A percentile compares a stretch with the other conserved stretches of the same genome.
phyloP scores from a whole-genome alignment of 1,139 yeast species.

The Zygotorulaspora mrakii region DNA sequence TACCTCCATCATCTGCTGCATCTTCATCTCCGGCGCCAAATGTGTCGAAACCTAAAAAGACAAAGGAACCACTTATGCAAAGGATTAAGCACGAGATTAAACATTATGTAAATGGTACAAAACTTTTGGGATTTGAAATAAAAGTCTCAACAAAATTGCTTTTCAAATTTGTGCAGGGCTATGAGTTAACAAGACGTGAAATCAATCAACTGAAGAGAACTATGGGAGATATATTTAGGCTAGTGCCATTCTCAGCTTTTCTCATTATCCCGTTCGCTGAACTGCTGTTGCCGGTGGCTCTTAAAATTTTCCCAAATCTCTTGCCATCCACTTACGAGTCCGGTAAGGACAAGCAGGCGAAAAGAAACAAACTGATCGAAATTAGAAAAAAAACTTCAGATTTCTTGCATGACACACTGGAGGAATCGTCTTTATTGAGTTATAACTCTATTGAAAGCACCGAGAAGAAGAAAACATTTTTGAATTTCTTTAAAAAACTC shows the following conservation, averaged over 20 bases:
- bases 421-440: conserved; percentile 50
- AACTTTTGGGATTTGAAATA: conserved; percentile 84
- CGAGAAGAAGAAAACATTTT: conserved; percentile 73
- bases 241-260: conserved; percentile 91
- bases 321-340: conserved; percentile 94
- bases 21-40: conserved; percentile 3
- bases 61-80: conserved; percentile 61
- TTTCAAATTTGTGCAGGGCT: conserved; percentile 84
- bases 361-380: conserved; percentile 62
- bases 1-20: conserved; percentile 2
- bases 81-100: conserved; percentile 84
- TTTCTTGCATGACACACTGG: conserved; percentile 72
- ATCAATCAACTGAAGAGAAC: conserved; percentile 85
- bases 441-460: conserved; percentile 39
- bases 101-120: conserved; percentile 96
- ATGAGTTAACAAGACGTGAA: conserved; percentile 89
- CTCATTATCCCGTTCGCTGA: conserved; percentile 95
- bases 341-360: conserved; percentile 64
- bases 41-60: conserved; percentile 14
- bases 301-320: conserved; percentile 86
- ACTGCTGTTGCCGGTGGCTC: conserved; percentile 79
- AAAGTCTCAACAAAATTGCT: conserved; percentile 80
- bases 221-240: conserved; percentile 73
- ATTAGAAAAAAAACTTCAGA: conserved; percentile 80
- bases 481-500: conserved; percentile 70